phyloP scores from a whole-genome alignment of 208 protist species.

The Leishmania lainsoni region DNA sequence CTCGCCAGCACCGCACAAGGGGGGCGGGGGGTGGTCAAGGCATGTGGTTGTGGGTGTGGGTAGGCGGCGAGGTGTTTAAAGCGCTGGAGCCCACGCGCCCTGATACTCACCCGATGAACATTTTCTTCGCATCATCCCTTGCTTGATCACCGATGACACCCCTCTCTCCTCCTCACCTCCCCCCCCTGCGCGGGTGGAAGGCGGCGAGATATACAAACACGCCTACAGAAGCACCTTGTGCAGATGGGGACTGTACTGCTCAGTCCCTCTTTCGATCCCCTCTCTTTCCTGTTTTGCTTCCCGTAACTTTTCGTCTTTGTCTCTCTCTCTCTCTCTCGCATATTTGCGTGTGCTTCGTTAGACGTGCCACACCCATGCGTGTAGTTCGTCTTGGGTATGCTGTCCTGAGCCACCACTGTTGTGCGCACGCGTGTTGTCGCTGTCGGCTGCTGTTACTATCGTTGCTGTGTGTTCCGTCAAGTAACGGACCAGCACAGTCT shows the following conservation, averaged over 20 bases:
- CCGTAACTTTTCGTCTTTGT: background rate
- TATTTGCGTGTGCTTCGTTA: background rate
- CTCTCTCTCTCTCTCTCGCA: background rate
- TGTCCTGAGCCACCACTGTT: no score
- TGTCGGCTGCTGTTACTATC: conserved; percentile 8
- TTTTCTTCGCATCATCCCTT: background rate
- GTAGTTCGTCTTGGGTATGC: no score
- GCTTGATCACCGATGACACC: background rate
- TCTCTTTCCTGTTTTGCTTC: conserved; percentile 3
- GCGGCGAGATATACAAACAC: background rate
- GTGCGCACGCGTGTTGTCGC: background rate
- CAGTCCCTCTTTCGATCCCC: background rate
- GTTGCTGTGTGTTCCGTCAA: conserved; percentile 5
- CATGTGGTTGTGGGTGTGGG: background rate
- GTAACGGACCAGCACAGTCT: background rate
- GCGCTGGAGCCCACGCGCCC: background rate
- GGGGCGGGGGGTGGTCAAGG: background rate
- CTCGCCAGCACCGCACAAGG: background rate
- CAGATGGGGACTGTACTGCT: background rate
- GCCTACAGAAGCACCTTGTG: background rate
- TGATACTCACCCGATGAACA: background rate
- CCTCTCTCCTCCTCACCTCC: conserved; percentile 1
- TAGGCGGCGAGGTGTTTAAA: background rate
- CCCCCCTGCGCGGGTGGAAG: background rate
- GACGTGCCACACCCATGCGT: no score